Conservation (phyloP, 1,284 basidiomycete genomes). For the Tremellales sp. region DNA sequence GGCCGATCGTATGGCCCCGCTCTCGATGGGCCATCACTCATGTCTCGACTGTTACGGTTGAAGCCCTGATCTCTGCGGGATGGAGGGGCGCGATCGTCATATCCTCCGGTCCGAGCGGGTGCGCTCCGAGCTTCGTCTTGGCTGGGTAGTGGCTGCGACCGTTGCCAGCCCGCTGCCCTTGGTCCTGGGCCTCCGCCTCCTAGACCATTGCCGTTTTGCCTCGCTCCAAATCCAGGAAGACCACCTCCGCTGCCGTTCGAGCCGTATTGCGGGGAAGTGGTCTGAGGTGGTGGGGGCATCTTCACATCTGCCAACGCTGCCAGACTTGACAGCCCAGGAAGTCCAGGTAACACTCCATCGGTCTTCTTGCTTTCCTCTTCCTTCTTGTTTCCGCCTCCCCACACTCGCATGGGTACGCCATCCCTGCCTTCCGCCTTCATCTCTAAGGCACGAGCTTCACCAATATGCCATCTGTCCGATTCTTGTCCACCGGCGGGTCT, state of each 20-base stretch:
- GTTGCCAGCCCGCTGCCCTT: not conserved
- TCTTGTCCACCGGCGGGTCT: conserved; percentile 58
- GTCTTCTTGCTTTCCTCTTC: conserved; percentile 4
- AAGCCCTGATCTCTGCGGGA: too few species aligned
- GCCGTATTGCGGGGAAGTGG: not conserved
- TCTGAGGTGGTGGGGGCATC: not conserved
- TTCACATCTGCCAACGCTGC: not conserved
- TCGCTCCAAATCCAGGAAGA: conserved; percentile 27
- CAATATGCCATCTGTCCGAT: conserved; percentile 53
- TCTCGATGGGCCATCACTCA: not conserved
- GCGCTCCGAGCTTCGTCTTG: conserved; percentile 8
- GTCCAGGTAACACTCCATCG: conserved; percentile 8
- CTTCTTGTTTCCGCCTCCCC: conserved; percentile 1
- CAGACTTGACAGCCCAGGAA: conserved; percentile 21
- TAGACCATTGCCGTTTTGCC: conserved; percentile 19
- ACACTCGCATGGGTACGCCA: not conserved
- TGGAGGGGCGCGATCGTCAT: not conserved
- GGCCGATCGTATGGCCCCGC: conserved; percentile 4
- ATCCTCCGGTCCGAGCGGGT: not conserved
- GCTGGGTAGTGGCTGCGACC: not conserved
- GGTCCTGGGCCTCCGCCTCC: conserved; percentile 32
- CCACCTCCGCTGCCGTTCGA: too few species aligned
- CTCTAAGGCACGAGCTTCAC: conserved; percentile 34
- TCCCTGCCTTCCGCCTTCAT: conserved; percentile 52
- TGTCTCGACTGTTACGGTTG: not conserved